Evolutionary conservation across 2,329 filamentous ascomycete genomes (phyloP), one percentile per base, ranked within the genome.

Genomic region (Didymella segeticola): DNA sequence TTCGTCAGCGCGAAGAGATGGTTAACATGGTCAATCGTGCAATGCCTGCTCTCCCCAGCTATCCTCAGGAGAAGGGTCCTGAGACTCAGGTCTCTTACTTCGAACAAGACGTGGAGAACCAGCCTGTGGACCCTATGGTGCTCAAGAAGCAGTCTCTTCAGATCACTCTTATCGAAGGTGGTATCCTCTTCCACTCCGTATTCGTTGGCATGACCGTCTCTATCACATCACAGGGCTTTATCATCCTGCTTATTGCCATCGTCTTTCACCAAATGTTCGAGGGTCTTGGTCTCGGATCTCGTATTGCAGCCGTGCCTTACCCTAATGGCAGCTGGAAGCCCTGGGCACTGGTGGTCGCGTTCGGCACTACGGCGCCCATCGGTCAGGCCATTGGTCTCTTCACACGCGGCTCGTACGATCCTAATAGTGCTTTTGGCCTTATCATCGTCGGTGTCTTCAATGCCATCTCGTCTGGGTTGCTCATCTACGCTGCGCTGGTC

Each of bases 401-500:
- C 5, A 82, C 83, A 1, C 78, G 82, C 48, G 81, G 80, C 63
- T 77, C 78, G 3, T 88, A 88, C 57, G 85, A 88, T 51, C 85
- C 85, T 0, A 80, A 85, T 54, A 86, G 84, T 50, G 84, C 84
- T 8, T 83, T 87, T 51, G 86, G 85, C 26, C 69, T 88, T 23
- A 85, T 88, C 53, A 81, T 88, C 43, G 85, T 88, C 10, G 86
- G 86, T 38, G 70, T 85, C 1, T 88, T 87, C 72, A 88, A 88
- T 62, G 84, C 86, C 22, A 87, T 88, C 78, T 87, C 84, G 1
- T 86, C 74, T 22, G 85, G 84, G 66, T 77, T 87, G 23, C 70
- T 87, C 6, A 80, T 87, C 45, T 87, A 86, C 63, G 84, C 84
- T 33, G 83, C 85, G 2, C 75, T 87, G 6, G 86, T 88, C 2